Percentiles rank a stretch among this genome's conserved stretches.
phyloP scores from a whole-genome alignment of 2,329 filamentous ascomycete genomes.

The Didymellaceae sp. region DNA sequence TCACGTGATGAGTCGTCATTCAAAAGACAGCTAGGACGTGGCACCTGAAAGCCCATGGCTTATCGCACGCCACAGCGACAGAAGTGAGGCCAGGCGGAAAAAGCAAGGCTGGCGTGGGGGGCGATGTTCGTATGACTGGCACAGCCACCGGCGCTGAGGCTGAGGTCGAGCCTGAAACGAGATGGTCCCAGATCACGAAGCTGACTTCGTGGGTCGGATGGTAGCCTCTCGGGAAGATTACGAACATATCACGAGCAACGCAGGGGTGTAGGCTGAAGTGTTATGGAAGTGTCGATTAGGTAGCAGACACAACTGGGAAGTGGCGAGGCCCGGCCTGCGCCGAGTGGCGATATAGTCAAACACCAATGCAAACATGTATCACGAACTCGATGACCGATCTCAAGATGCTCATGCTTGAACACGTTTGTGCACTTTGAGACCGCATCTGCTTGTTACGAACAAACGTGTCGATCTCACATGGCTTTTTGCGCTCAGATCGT shows the following conservation, averaged over 20 bases:
- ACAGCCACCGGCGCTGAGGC: conserved; percentile 25
- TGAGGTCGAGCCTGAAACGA: background rate
- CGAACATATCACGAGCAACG: no score
- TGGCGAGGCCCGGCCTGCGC: background rate
- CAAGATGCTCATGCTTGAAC: no score
- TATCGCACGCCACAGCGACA: conserved; percentile 4
- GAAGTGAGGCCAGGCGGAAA: conserved; percentile 11
- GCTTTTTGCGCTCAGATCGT: background rate
- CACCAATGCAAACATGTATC: background rate
- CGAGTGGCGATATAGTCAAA: background rate
- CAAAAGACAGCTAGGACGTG: background rate
- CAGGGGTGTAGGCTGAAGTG: background rate
- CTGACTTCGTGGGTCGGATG: background rate
- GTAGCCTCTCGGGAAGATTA: background rate
- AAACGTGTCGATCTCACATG: no score
- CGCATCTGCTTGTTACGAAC: no score
- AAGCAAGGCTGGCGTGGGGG: conserved; percentile 22
- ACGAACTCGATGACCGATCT: no score
- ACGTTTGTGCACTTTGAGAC: background rate
- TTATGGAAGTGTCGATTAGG: background rate
- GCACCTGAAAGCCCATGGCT: background rate
- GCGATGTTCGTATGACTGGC: conserved; percentile 18
- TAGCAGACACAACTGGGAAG: background rate
- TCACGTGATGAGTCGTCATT: background rate
- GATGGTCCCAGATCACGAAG: background rate